phyloP scores from a whole-genome alignment of 257 asterid species.

The Scutellaria barbata region DNA sequence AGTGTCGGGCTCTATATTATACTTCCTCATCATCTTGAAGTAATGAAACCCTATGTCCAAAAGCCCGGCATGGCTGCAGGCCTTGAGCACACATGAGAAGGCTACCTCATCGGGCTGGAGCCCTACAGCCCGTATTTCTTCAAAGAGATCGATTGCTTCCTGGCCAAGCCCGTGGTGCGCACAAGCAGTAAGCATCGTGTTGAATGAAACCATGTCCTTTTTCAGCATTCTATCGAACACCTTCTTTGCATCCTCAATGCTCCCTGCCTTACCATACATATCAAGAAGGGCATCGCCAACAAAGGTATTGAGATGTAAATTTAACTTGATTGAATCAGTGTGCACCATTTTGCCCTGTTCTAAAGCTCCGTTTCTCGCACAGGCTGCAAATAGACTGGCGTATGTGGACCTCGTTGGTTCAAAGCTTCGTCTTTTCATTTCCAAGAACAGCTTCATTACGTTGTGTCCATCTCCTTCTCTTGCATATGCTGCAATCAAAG shows the following conservation, averaged over 20 bases:
- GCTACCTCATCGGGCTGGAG: slow-evolving; percentile 60
- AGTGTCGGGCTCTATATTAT: slow-evolving; percentile 52
- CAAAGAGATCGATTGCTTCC: slow-evolving; percentile 62
- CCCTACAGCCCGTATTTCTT: slow-evolving; percentile 61
- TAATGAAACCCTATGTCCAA: slow-evolving; percentile 66
- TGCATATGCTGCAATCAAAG: slow-evolving; percentile 75
- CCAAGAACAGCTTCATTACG: slow-evolving; percentile 56
- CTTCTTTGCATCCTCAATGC: slow-evolving; percentile 70
- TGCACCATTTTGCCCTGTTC: slow-evolving; percentile 87
- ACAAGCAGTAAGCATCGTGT: slow-evolving; percentile 83
- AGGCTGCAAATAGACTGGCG: slow-evolving; percentile 70
- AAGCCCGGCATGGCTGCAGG: slow-evolving; percentile 89
- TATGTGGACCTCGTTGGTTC: slow-evolving; percentile 70
- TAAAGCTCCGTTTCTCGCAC: slow-evolving; percentile 70
- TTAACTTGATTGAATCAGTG: slow-evolving; percentile 68
- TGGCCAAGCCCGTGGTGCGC: slow-evolving; percentile 84
- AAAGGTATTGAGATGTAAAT: slow-evolving; percentile 58
- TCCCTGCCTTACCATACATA: slow-evolving; percentile 86
- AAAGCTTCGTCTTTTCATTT: slow-evolving; percentile 68
- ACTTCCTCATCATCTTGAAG: slow-evolving; percentile 66
- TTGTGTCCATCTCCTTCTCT: slow-evolving; percentile 65
- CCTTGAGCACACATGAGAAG: slow-evolving; percentile 71
- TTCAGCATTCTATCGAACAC: slow-evolving; percentile 61
- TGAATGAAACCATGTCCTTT: slow-evolving; percentile 78
- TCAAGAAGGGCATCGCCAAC: slow-evolving; percentile 81